Base-by-base conservation (phyloP, 768 basidiomycete genomes). In the Boletus patriciae region DNA sequence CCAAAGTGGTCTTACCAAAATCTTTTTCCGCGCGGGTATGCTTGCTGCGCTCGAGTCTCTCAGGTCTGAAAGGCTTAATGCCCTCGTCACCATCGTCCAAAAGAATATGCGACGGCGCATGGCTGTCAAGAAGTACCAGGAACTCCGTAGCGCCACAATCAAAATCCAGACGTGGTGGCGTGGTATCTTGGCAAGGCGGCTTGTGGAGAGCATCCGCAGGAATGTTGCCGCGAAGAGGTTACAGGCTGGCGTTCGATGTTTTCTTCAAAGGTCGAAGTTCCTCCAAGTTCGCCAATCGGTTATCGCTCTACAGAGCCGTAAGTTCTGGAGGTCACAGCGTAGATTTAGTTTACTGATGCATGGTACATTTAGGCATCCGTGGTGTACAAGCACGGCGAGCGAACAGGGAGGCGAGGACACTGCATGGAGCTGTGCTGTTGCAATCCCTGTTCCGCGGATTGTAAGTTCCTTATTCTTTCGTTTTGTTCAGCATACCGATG, bases 21-120 rank as follows among this genome's bases (percentile, higher is more conserved):
- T 99, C 63, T 99, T 99, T 78, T 98, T 99, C 83, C 86, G 97
- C 58, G 95, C 97, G 13, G 97, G 97, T 61, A 98, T 98, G 94
- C 87, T 99, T 53, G 96, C 97, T 27, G 90, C 90, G 7, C 80
- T 99, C 44, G 97, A 99, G 75, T 85, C 92, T 16, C 80, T 95
- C 53, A 90, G 97, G 40, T 87, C 94, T 8, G 86, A 90, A 58
- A 81, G 91, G 57, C 82, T 98, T 51, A 95, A 96, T 68, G 78
- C 86, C 21, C 84, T 99, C 75, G 93, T 95, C 58, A 97, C 94
- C 13, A 83, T 97, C 50, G 89, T 99, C 3, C 97, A 98, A 78
- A 98, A 98, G 84, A 98, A 98, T 73, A 88, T 98, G 79, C 84
- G 90, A 47, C 80, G 96, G 50, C 81, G 84, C 45, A 82, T 97